These are phyloP conservation scores for Magnusiomyces starmeri DNA, from an alignment of 1,139 yeast species.

Conservation along the genomic window DNA sequence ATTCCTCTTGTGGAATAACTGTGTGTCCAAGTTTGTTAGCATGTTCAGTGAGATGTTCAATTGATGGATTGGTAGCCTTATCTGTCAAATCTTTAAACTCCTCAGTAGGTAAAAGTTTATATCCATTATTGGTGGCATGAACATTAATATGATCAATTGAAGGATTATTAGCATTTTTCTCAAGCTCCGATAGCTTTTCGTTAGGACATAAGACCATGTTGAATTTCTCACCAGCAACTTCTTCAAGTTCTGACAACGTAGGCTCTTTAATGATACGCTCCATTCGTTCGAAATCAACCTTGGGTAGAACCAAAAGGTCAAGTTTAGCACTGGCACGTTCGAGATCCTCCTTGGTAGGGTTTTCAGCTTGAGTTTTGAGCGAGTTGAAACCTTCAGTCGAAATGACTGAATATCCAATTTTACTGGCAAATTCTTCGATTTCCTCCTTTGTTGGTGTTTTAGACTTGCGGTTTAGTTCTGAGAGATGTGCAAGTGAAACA, in stretches of 20 bases:
- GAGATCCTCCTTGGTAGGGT: constrained; percentile 31
- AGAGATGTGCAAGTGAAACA: constrained; percentile 23
- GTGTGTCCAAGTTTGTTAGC: constrained; percentile 1
- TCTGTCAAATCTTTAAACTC: constrained; percentile 22
- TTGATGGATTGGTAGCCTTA: constrained; percentile 5
- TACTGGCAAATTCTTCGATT: constrained; percentile 42
- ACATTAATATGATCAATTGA: constrained; percentile 3
- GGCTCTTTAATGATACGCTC: constrained; percentile 14
- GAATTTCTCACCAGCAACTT: constrained; percentile 10
- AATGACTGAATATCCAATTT: constrained; percentile 33
- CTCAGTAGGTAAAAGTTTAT: constrained; percentile 22
- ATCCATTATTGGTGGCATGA: constrained; percentile 1
- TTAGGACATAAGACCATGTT: constrained; percentile 7
- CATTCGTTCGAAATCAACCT: constrained; percentile 20
- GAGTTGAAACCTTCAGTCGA: constrained; percentile 31
- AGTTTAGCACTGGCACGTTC: constrained; percentile 23
- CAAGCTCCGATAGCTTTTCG: neutral
- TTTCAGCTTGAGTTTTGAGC: constrained; percentile 31
- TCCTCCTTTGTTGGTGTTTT: constrained; percentile 30
- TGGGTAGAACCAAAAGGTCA: constrained; percentile 27
- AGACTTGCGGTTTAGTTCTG: constrained; percentile 25
- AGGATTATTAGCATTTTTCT: constrained; percentile 3
- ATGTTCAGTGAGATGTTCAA: neutral
- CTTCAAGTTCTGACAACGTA: constrained; percentile 8
- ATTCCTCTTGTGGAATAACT: constrained; percentile 9